Evolutionary conservation across 176 grass and related monocot species (phyloP).

Genomic region (Aegilops bicornis): DNA sequence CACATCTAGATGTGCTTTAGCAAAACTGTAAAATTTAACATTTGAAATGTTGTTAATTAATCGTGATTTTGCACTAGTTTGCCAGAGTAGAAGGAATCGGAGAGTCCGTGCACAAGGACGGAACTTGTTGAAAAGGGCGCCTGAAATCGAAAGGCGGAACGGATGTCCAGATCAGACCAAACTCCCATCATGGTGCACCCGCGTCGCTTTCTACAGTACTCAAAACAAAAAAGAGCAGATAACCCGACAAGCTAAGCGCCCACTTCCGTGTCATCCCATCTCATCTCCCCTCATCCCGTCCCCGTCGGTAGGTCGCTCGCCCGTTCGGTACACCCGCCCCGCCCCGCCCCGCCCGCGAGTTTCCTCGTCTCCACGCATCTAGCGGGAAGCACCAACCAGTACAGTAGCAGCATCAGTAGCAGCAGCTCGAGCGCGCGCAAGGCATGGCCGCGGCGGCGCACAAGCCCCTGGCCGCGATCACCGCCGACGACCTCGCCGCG

Average conservation of each 20-base stretch:
- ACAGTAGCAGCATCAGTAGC: neutral
- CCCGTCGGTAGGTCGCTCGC: neutral
- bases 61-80: too few species aligned
- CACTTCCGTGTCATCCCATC: neutral
- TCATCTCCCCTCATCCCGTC: neutral
- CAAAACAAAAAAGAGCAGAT: neutral
- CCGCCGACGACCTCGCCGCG: conserved; percentile 62
- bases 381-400: neutral
- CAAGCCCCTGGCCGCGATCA: conserved; percentile 58
- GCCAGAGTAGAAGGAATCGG: too few species aligned
- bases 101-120: too few species aligned
- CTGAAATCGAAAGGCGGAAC: too few species aligned
- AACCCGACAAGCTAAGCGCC: neutral
- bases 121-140: too few species aligned
- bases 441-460: conserved; percentile 42
- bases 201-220: too few species aligned
- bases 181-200: neutral
- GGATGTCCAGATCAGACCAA: too few species aligned
- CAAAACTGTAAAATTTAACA: too few species aligned
- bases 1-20: too few species aligned
- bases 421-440: neutral
- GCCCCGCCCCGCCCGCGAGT: neutral
- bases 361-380: neutral
- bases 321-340: conserved; percentile 32
- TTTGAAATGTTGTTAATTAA: too few species aligned